Conservation (phyloP, 768 basidiomycete genomes). For the Chalciporus piperatus region DNA sequence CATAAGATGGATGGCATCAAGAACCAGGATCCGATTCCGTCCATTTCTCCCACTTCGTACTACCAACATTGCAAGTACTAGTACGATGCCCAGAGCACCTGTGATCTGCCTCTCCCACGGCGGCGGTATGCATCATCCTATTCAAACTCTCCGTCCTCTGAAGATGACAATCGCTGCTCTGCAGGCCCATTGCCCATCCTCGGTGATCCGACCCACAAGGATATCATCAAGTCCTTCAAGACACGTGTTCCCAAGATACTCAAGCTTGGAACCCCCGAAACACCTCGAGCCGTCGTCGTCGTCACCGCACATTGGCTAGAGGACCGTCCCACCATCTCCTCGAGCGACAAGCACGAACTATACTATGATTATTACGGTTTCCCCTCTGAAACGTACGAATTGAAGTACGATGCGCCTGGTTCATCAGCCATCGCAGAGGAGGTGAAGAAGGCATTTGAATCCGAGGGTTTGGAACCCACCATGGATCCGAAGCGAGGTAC, state of each 20-base stretch:
- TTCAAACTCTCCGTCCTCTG: too few relatives aligned
- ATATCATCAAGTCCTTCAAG: background rate
- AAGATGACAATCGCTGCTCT: too few relatives aligned
- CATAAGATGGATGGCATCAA: too few relatives aligned
- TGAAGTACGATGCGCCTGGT: background rate
- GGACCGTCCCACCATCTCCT: background rate
- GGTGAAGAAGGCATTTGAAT: background rate
- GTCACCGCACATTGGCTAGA: background rate
- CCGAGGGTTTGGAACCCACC: background rate
- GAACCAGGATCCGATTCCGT: too few relatives aligned
- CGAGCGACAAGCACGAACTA: background rate
- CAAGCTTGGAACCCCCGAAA: background rate
- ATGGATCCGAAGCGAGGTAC: background rate
- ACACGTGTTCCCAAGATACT: background rate
- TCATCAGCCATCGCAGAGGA: background rate
- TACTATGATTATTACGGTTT: background rate
- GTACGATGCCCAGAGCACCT: background rate
- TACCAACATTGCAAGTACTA: too few relatives aligned
- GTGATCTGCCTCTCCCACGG: background rate
- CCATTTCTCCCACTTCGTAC: too few relatives aligned
- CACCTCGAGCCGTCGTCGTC: background rate
- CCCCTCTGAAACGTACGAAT: background rate
- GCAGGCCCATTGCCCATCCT: background rate
- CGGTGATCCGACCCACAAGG: background rate
- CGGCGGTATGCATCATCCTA: background rate